A percentile compares a stretch with the other conserved stretches of the same genome.
These are phyloP conservation scores for Macadamia integrifolia DNA, from an alignment of 164 flowering plant genomes.

Conservation along the genomic window DNA sequence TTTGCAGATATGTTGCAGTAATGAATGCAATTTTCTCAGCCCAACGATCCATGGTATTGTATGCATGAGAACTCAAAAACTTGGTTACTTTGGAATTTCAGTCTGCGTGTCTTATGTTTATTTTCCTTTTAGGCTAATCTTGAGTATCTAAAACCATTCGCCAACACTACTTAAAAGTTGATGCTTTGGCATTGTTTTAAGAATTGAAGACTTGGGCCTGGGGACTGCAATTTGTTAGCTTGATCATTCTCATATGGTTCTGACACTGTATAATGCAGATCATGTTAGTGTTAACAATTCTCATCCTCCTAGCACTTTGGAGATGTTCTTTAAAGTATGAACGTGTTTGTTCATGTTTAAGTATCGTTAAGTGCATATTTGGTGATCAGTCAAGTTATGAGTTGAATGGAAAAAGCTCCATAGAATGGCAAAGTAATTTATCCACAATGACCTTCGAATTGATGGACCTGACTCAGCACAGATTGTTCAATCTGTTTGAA, in stretches of 20 bases:
- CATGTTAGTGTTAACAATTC: neutral
- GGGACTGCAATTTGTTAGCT: neutral
- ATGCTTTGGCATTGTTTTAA: no score
- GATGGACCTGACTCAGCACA: no score
- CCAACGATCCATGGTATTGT: conserved; percentile 84
- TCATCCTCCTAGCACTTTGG: no score
- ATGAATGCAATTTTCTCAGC: conserved; percentile 99
- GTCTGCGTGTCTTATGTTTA: neutral
- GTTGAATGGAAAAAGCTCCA: no score
- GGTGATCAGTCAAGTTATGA: no score
- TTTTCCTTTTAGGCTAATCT: neutral
- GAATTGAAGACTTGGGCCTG: neutral
- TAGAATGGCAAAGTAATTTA: no score
- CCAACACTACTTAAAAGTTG: no score
- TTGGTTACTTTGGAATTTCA: neutral
- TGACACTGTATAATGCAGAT: neutral
- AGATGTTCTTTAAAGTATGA: no score
- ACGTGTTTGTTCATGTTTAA: no score
- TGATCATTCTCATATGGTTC: neutral
- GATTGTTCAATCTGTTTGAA: no score
- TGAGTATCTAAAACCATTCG: neutral
- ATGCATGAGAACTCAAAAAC: neutral
- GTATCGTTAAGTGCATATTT: no score
- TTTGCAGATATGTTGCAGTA: conserved; percentile 85
- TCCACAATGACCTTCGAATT: no score